phyloP scores from a whole-genome alignment of 805 yeast genomes.

The Debaryomyces tyrocola region DNA sequence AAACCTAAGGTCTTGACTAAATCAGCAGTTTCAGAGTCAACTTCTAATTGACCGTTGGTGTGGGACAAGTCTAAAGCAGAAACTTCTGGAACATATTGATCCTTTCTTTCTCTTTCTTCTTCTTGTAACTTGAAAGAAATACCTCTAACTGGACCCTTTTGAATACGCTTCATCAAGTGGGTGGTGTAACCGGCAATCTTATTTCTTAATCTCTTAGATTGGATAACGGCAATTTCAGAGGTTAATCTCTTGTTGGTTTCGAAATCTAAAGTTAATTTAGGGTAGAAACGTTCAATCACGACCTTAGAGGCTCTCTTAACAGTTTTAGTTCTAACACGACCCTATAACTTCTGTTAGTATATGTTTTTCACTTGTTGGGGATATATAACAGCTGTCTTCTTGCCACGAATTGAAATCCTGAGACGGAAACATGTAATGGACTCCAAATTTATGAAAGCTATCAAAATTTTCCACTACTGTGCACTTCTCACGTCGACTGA shows the following conservation, averaged over 20 bases:
- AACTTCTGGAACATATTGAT: slow-evolving; percentile 99
- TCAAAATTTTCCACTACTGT: no score
- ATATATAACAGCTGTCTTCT: no score
- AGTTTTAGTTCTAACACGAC: slow-evolving; percentile 99
- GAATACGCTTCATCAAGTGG: slow-evolving; percentile 99
- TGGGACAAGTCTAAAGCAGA: slow-evolving; percentile 98
- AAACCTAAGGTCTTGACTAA: slow-evolving; percentile 92
- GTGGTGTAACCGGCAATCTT: slow-evolving; percentile 99
- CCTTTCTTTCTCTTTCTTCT: slow-evolving; percentile 99
- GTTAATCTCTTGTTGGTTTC: slow-evolving; percentile 99
- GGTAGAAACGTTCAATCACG: slow-evolving; percentile 99
- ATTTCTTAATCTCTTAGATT: slow-evolving; percentile 99
- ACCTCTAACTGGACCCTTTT: slow-evolving; percentile 99
- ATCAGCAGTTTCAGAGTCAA: slow-evolving; percentile 95
- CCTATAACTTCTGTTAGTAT: slow-evolving; percentile 54
- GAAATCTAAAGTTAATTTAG: slow-evolving; percentile 98
- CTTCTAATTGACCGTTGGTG: slow-evolving; percentile 94
- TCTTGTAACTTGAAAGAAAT: slow-evolving; percentile 99
- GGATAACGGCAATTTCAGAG: slow-evolving; percentile 97
- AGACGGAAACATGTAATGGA: no score
- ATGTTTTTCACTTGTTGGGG: not conserved
- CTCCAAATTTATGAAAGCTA: no score
- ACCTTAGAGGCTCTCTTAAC: slow-evolving; percentile 99
- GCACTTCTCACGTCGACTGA: no score
- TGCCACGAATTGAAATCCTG: no score